phyloP scores from a whole-genome alignment of 2,329 filamentous ascomycete genomes.

The Apiospora marii region DNA sequence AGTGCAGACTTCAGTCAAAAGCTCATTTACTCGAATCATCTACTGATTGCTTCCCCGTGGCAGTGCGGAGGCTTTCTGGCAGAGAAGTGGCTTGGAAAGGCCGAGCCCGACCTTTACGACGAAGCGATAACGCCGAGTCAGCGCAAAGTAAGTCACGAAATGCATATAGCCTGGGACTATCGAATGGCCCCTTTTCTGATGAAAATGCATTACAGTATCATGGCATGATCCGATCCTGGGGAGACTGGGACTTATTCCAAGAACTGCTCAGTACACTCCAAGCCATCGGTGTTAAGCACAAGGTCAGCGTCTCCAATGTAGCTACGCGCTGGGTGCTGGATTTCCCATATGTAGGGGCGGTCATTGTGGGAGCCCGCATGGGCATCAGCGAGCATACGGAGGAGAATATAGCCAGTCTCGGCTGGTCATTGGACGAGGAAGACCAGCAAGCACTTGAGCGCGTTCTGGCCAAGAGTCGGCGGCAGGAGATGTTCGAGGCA shows the following conservation, averaged over 20 bases:
- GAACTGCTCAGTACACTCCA: slow-evolving; percentile 37
- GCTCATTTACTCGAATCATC: not conserved
- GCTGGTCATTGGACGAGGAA: slow-evolving; percentile 34
- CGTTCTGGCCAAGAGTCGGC: slow-evolving; percentile 32
- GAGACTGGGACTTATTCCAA: slow-evolving; percentile 42
- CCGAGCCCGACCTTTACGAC: slow-evolving; percentile 43
- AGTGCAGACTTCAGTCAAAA: slow-evolving; percentile 16
- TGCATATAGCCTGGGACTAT: not conserved
- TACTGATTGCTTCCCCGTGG: slow-evolving; percentile 12
- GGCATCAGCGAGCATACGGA: slow-evolving; percentile 39
- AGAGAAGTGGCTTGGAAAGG: slow-evolving; percentile 41
- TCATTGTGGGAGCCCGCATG: slow-evolving; percentile 44
- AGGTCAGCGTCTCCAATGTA: slow-evolving; percentile 41
- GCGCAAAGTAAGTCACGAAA: slow-evolving; percentile 38
- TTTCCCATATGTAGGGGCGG: slow-evolving; percentile 43
- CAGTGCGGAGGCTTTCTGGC: slow-evolving; percentile 47
- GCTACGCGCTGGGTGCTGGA: slow-evolving; percentile 46
- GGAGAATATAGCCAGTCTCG: slow-evolving; percentile 41
- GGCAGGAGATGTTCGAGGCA: slow-evolving; percentile 35
- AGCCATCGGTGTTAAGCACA: slow-evolving; percentile 36
- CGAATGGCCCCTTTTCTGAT: slow-evolving; percentile 10
- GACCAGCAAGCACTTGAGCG: slow-evolving; percentile 37
- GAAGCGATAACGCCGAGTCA: slow-evolving; percentile 46
- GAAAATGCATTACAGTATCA: slow-evolving; percentile 35
- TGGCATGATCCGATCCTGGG: slow-evolving; percentile 43